Evolutionary conservation across 1,284 basidiomycete species (phyloP), one percentile per base, ranked within the genome.

Genomic region (Puccinia novopanici): DNA sequence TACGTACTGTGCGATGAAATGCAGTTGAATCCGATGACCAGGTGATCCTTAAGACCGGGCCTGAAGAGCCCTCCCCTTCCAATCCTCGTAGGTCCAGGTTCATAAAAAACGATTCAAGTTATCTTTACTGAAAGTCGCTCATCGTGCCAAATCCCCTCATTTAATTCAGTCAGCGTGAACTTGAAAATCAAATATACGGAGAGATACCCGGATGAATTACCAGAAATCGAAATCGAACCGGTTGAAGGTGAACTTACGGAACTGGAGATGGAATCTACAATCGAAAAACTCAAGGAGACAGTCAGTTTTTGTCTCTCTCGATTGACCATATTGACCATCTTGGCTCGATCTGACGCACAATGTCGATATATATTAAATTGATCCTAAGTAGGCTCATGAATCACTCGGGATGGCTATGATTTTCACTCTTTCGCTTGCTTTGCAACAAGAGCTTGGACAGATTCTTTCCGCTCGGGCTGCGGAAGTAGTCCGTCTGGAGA

Each of bases 321-420:
- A 12, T 68, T 68, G 3, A 37, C 15, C 8, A 50, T 45, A 48
- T 24, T 34, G 4, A 27, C 24, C 27, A 12, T 8, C 63, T 77
- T 45, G 55, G 27, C 30, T 37, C 34, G 61, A 40, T 63, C 61
- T 63, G 61, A 63, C 37, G 37, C 34, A 34, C 34, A n/a, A 19
- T 30, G 37, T 27, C 13, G 24, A 10, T 55, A 13, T 24, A 24
- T 22, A 27, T 3, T 45, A 50, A 24, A 40, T 27, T 68, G n/a
- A 45, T 55, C 57, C 15, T 50, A 52, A 67, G 30, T 57, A 78
- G 75, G 75, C 37, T 42, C 61, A 54, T 42, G 75, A 78, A 70
- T 67, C 61, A 34, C 22, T 78, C 65, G 75, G 75, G 40, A 67
- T 67, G 42, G 75, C 75, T 30, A 78, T 78, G 75, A 67, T 65